These are phyloP conservation scores for Tricholoma matsutake DNA, from an alignment of 768 basidiomycete genomes.

Conservation along the genomic window DNA sequence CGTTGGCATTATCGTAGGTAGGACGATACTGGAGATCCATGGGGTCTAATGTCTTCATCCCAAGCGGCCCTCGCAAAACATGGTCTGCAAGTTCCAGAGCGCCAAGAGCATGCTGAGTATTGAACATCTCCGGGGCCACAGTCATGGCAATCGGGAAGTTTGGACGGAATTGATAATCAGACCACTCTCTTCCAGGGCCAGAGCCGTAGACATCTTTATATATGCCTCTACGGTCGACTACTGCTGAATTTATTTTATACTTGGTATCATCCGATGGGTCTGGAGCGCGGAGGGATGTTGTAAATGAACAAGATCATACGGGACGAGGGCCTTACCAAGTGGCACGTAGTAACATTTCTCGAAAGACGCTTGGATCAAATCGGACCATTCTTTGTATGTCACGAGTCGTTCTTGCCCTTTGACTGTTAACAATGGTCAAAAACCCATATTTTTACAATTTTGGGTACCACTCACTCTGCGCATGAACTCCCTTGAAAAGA, in stretches of 20 bases:
- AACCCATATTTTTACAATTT: neutral
- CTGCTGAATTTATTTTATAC: slow-evolving; percentile 63
- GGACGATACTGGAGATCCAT: slow-evolving; percentile 86
- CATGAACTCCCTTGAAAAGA: slow-evolving; percentile 88
- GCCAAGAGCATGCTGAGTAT: slow-evolving; percentile 71
- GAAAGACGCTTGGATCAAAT: slow-evolving; percentile 81
- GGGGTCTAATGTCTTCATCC: slow-evolving; percentile 96
- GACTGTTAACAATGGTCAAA: slow-evolving; percentile 42
- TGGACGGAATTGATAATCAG: slow-evolving; percentile 92
- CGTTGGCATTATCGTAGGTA: slow-evolving; percentile 91
- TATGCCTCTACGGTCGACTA: slow-evolving; percentile 89
- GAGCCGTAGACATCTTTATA: slow-evolving; percentile 99
- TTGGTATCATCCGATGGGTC: slow-evolving; percentile 69
- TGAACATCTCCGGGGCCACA: slow-evolving; percentile 94
- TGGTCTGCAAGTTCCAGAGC: slow-evolving; percentile 81
- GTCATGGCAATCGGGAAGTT: slow-evolving; percentile 97
- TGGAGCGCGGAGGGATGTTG: slow-evolving; percentile 22
- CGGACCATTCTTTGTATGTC: slow-evolving; percentile 88
- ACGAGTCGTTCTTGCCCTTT: slow-evolving; percentile 64
- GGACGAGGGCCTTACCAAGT: slow-evolving; percentile 43
- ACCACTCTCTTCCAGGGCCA: slow-evolving; percentile 85
- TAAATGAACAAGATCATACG: neutral
- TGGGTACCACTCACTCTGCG: slow-evolving; percentile 54
- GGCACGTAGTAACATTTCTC: slow-evolving; percentile 93
- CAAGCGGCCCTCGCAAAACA: slow-evolving; percentile 81